A percentile compares a stretch with the other conserved stretches of the same genome.
Evolutionary conservation across 108 stramenopile species (phyloP).

Genomic region (Bacterosira constricta): DNA sequence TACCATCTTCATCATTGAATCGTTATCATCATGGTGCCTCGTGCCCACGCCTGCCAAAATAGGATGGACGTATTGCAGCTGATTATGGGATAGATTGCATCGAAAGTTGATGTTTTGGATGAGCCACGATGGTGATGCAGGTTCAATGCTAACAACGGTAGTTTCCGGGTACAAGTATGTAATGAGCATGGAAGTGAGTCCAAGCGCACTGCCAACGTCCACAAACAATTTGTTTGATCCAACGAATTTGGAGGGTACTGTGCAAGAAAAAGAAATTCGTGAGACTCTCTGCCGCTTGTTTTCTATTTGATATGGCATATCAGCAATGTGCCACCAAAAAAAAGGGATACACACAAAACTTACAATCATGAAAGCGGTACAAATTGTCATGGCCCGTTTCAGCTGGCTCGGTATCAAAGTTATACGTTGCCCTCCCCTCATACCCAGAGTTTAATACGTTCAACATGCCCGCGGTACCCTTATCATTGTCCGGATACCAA

Average conservation of each 20-base stretch:
- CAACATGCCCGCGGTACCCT: slow-evolving; percentile 61
- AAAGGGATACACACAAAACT: background rate
- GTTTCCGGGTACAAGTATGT: slow-evolving; percentile 67
- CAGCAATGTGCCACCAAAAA: background rate
- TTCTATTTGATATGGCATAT: too few relatives aligned
- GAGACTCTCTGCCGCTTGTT: too few relatives aligned
- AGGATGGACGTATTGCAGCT: slow-evolving; percentile 52
- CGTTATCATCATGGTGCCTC: slow-evolving; percentile 66
- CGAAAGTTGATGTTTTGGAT: slow-evolving; percentile 74
- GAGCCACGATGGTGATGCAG: slow-evolving; percentile 79
- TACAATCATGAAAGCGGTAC: slow-evolving; percentile 43
- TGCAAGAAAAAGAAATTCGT: background rate
- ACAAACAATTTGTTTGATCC: slow-evolving; percentile 76
- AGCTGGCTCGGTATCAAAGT: slow-evolving; percentile 54
- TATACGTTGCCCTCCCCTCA: slow-evolving; percentile 37
- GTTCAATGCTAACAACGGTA: slow-evolving; percentile 73
- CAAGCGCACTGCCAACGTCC: slow-evolving; percentile 75
- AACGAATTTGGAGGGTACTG: slow-evolving; percentile 50
- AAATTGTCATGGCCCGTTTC: slow-evolving; percentile 37
- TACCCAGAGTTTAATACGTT: slow-evolving; percentile 53
- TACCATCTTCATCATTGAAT: slow-evolving; percentile 72
- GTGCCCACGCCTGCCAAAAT: slow-evolving; percentile 74
- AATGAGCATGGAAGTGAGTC: slow-evolving; percentile 69
- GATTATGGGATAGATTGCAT: slow-evolving; percentile 66
- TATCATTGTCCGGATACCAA: slow-evolving; percentile 68